phyloP scores from a whole-genome alignment of 2,329 filamentous ascomycete species.

The Colletotrichum orchidophilum region DNA sequence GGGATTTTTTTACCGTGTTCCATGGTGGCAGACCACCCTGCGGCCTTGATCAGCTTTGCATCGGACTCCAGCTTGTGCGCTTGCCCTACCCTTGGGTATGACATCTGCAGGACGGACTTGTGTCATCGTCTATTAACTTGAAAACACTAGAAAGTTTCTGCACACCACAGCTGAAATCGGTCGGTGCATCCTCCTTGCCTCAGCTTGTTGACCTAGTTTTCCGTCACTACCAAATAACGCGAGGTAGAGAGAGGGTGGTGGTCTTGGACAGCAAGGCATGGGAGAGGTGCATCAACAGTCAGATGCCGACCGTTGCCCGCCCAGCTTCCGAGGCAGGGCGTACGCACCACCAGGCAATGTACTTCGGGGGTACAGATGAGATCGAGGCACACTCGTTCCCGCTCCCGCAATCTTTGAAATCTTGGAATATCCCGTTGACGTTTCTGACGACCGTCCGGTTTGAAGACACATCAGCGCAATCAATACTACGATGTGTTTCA shows the following conservation, averaged over 20 bases:
- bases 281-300: background rate
- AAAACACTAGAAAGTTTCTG: background rate
- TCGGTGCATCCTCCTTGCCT: too few species aligned
- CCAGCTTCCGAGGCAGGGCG: conserved; percentile 22
- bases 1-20: background rate
- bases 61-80: background rate
- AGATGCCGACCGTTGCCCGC: conserved; percentile 24
- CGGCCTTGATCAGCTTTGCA: background rate
- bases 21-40: background rate
- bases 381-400: conserved; percentile 12
- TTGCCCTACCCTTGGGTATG: background rate
- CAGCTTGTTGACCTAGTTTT: background rate
- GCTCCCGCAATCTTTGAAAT: conserved; percentile 8
- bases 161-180: background rate
- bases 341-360: background rate
- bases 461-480: conserved; percentile 33
- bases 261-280: background rate
- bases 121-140: too few species aligned
- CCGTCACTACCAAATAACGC: background rate
- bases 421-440: conserved; percentile 21
- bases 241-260: background rate
- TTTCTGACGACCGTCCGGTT: conserved; percentile 30
- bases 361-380: conserved; percentile 10
- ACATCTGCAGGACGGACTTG: too few species aligned
- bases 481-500: conserved; percentile 33